Evolutionary conservation across 331 rosid genomes (phyloP), one percentile per base, ranked within the genome.

Genomic region (Malus hybrid): DNA sequence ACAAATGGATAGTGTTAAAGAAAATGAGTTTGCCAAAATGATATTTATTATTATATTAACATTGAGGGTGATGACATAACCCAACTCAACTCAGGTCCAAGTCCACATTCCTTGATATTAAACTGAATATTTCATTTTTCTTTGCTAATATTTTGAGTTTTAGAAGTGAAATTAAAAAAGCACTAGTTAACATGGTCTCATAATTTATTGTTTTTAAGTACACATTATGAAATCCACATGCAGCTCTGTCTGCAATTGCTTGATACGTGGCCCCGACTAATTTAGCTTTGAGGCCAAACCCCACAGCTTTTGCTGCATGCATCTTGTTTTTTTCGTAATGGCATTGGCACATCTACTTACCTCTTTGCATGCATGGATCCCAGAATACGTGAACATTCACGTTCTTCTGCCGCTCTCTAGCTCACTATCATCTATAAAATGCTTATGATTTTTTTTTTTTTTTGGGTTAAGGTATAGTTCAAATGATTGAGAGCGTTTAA

Each of bases 361-460:
- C 56, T 42, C 48, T 16, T 50, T 64, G 64, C 64, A 56, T 68
- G 32, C 69, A 48, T 77, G 81, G 77, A 33, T 70, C 72, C 68
- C 34, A 12, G 24, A 33, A 16, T 54, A 32, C 65, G 68, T 71
- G 55, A 71, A 50, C 57, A 11, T 71, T 33, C 76, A 60, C 74
- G 66, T 48, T 70, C 70, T 68, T 70, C 65, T 63, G 75, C 60
- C 69, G 66, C 81, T 62, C 61, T 24, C 69, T 48, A 15, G 56
- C 8, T 50, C 56, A 16, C 44, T 9, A 28, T 63, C 70, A 28
- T 18, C 54, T 19, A 28, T 10, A 74, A 46, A 63, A 27, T 16
- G 55, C 5, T 2, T 24, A 27, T 16, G 11, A 36, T 16, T 33
- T 2, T 5, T 39, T 67, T 34, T 33, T 19, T 31, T 16, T 27